phyloP scores from a whole-genome alignment of 1,284 basidiomycete genomes.

The Naganishia albida region DNA sequence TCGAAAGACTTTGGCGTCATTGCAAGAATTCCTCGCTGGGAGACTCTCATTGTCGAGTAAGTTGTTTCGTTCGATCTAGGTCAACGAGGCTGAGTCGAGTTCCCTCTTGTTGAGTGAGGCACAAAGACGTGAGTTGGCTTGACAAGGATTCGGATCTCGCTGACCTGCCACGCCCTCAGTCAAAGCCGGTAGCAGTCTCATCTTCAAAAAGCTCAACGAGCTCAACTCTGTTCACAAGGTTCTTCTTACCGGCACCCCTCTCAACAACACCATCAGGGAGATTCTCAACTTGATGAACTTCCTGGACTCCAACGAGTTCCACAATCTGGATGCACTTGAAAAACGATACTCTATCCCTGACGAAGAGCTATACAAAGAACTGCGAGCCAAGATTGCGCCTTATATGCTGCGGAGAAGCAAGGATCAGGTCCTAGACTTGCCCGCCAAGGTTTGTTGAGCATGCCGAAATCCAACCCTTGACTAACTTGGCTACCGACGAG shows the following conservation, averaged over 20 bases:
- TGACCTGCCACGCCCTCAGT: constrained; percentile 57
- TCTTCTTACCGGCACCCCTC: constrained; percentile 91
- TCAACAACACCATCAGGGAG: constrained; percentile 96
- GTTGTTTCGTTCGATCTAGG: neutral
- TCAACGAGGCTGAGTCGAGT: neutral
- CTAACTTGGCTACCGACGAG: constrained; percentile 4
- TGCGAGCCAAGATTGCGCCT: constrained; percentile 75
- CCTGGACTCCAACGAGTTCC: constrained; percentile 75
- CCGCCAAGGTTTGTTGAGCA: constrained; percentile 74
- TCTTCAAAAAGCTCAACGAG: constrained; percentile 81
- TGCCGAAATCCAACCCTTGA: constrained; percentile 32
- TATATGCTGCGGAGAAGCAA: constrained; percentile 93
- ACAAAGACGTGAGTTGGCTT: constrained; percentile 67
- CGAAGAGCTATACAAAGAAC: constrained; percentile 68
- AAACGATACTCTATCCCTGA: constrained; percentile 69
- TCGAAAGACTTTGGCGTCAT: constrained; percentile 73
- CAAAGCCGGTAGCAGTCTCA: constrained; percentile 70
- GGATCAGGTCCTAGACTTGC: constrained; percentile 85
- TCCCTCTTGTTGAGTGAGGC: constrained; percentile 62
- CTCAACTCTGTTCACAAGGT: constrained; percentile 78
- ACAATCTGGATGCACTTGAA: constrained; percentile 69
- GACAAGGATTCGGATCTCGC: neutral
- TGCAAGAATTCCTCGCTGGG: constrained; percentile 76
- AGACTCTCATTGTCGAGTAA: constrained; percentile 77
- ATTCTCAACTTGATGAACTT: constrained; percentile 94